phyloP scores from a whole-genome alignment of 2,329 filamentous ascomycete species.

The Lasiodiplodia hormozganensis region DNA sequence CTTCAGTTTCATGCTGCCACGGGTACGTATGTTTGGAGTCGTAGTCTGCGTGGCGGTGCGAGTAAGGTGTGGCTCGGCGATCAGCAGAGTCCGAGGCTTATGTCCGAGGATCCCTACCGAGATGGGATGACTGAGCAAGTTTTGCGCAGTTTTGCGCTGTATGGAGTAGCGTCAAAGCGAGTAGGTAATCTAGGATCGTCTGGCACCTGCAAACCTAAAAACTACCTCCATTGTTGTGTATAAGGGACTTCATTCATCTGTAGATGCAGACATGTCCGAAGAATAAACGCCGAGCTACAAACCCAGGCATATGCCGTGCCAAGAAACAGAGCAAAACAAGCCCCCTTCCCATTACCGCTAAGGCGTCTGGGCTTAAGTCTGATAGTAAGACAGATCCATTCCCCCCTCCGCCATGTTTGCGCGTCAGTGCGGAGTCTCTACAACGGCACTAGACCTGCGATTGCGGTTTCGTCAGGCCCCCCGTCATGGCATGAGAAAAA shows the following conservation, averaged over 20 bases:
- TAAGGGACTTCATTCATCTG: neutral
- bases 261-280: neutral
- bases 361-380: neutral
- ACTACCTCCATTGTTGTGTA: neutral
- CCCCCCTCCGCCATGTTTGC: neutral
- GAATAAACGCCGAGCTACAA: neutral
- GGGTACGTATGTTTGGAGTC: neutral
- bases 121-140: neutral
- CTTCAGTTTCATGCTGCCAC: neutral
- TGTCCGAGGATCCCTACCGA: neutral
- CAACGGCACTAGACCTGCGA: neutral
- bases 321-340: neutral
- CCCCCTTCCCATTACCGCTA: neutral
- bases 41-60: neutral
- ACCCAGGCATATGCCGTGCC: too few relatives aligned
- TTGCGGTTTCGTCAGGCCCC: neutral
- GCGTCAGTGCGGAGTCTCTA: neutral
- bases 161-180: neutral
- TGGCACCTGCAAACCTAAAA: neutral
- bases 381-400: neutral
- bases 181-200: neutral
- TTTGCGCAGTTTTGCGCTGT: neutral
- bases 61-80: neutral
- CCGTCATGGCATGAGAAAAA: neutral
- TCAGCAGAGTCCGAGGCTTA: neutral